Conservation (phyloP, 106 monocot genomes). For the Alisma plantagoaquatica region DNA sequence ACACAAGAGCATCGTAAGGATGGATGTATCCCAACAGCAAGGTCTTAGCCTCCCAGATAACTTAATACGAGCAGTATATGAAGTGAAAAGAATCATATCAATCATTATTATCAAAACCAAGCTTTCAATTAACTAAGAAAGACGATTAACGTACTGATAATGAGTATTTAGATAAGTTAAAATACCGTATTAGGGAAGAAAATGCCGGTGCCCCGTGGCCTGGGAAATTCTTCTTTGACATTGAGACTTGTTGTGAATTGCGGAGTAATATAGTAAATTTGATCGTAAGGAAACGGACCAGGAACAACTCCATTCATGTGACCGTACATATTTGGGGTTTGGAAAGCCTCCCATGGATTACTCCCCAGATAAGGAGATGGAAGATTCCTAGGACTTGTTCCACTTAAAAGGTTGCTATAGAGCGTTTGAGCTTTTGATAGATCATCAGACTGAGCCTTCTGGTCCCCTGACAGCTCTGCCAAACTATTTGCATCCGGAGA, state of each 20-base stretch:
- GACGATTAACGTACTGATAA: no score
- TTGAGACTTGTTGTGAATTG: constrained; percentile 14
- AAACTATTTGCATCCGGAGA: not conserved
- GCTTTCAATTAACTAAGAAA: no score
- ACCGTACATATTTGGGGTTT: constrained; percentile 1
- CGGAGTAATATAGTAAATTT: constrained; percentile 9
- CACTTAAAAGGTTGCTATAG: not conserved
- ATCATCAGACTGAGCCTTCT: constrained; percentile 20
- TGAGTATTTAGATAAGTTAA: not conserved
- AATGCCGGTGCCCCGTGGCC: constrained; percentile 69
- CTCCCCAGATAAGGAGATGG: not conserved
- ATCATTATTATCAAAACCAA: no score
- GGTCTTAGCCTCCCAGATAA: no score
- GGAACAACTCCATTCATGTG: constrained; percentile 30
- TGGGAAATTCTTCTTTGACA: constrained; percentile 28
- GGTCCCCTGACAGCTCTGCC: constrained; percentile 40
- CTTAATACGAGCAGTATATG: no score
- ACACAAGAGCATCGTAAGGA: no score
- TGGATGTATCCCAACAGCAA: no score
- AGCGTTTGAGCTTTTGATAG: constrained; percentile 30
- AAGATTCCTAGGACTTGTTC: not conserved
- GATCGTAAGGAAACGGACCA: constrained; percentile 20
- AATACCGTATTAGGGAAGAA: constrained; percentile 71
- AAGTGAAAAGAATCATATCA: no score
- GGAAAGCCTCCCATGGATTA: not conserved